phyloP scores from a whole-genome alignment of 2,329 filamentous ascomycete genomes.

The Diaporthe australafricana region DNA sequence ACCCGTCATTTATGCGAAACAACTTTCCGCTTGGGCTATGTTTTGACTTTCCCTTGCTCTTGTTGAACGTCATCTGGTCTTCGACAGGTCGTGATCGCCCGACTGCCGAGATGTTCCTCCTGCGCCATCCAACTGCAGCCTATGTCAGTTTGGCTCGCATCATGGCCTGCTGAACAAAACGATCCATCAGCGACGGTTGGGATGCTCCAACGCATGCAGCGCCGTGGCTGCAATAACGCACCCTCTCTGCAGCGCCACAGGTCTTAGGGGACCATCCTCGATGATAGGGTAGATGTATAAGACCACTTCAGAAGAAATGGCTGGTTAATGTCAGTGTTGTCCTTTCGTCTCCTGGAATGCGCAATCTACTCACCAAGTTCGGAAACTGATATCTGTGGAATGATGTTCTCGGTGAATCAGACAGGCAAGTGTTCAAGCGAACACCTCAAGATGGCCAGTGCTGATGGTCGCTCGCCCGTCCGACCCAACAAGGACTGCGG shows the following conservation, averaged over 20 bases:
- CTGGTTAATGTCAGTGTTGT: neutral
- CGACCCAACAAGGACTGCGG: neutral
- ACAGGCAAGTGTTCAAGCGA: slow-evolving; percentile 2
- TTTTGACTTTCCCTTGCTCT: slow-evolving; percentile 1
- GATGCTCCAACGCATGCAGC: neutral
- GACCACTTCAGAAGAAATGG: too few species aligned
- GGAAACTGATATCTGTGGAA: neutral
- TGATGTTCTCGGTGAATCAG: neutral
- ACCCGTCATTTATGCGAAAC: slow-evolving; percentile 15
- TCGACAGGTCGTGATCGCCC: slow-evolving; percentile 1
- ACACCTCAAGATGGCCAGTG: neutral
- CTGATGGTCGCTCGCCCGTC: neutral
- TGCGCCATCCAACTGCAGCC: neutral
- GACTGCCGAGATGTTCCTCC: neutral
- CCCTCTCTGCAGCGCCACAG: neutral
- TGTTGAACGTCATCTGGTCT: slow-evolving; percentile 14
- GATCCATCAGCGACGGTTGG: neutral
- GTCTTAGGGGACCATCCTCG: neutral
- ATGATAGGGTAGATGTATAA: neutral
- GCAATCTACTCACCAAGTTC: neutral
- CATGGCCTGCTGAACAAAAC: neutral
- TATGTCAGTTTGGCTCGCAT: neutral
- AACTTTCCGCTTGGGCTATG: neutral
- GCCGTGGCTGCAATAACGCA: neutral
- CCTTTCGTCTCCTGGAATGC: neutral